Percentiles rank a stretch among this genome's conserved stretches.
These are phyloP conservation scores for Oryza australiensis DNA, from an alignment of 176 grass and related monocot species.

Conservation along the genomic window DNA sequence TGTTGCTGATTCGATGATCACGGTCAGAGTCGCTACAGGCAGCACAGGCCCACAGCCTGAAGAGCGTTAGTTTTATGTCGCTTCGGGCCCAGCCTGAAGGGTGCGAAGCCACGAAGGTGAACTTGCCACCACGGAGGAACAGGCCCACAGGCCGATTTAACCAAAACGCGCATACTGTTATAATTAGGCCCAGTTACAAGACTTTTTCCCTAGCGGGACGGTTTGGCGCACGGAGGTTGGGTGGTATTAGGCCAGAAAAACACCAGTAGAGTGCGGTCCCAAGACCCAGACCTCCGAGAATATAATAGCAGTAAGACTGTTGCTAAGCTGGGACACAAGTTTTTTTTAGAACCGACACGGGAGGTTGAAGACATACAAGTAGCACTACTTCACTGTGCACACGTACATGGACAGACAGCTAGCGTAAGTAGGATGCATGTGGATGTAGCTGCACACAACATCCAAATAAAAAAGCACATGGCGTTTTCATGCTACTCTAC, in stretches of 20 bases:
- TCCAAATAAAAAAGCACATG: constrained; percentile 34
- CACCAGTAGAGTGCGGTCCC: not conserved
- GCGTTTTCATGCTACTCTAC: not conserved
- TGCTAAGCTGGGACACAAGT: not conserved
- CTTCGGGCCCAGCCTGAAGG: not conserved
- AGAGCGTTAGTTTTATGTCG: too few species aligned
- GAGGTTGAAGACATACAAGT: not conserved
- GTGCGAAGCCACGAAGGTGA: not conserved
- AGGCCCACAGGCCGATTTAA: not conserved
- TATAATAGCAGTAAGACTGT: not conserved
- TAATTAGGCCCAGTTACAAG: too few species aligned
- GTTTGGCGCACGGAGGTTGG: not conserved
- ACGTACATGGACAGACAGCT: constrained; percentile 30
- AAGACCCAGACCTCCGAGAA: not conserved
- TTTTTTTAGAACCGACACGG: not conserved
- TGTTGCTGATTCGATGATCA: too few species aligned
- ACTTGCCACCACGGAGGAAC: not conserved
- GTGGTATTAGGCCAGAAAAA: not conserved
- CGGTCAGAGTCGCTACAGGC: too few species aligned
- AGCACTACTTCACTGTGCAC: not conserved
- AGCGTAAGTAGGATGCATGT: constrained; percentile 10
- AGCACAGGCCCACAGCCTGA: too few species aligned
- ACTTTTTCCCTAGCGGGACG: not conserved
- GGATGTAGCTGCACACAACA: constrained; percentile 1
- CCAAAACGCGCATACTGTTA: too few species aligned